Evolutionary conservation across 2,329 filamentous ascomycete genomes (phyloP), one percentile per base, ranked within the genome.

Genomic region (Paracoccidioides brasiliensis): DNA sequence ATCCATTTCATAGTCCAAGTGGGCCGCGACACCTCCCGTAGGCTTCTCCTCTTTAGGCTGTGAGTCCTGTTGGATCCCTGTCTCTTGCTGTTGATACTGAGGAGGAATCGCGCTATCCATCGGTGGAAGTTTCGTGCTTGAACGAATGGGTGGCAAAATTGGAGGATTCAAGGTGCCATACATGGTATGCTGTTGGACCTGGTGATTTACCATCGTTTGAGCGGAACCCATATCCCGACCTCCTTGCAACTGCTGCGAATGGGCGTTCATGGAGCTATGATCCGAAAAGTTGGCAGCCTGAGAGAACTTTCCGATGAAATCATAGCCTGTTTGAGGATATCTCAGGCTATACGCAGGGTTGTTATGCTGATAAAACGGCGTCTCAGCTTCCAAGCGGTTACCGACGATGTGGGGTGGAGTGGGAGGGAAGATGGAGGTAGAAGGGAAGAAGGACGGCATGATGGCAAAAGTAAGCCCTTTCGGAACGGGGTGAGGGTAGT

Each of bases 1-100:
- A 69, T 95, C 89, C 82, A 95, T 91, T 73, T 95, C 90, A 71
- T 96, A 96, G 77, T 95, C 90, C 72, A 96, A 82, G 74, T 94
- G 87, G 66, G 89, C 89, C 64, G 90, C 93, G 42, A 96, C 90
- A 64, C 90, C 90, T 69, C 90, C 90, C 55, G 80, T 80, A n/a
- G 80, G 74, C 69, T 83, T 84, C 63, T 84, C 81, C 63, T 84
- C 81, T 69, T 83, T 84, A 32, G 66, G 69, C 45, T 64, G 66
- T 52, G 56, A 46, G 30, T 58, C 56, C 45, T 56, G 52, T 6
- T 60, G 57, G 38, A 66, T 63, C 55, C 69, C 67, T 52, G 66
- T 61, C 44, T 74, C 71, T 53, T 70, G 68, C 50, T 69, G 70
- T 51, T 69, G 70, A 60, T 74, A 73, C 55, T 73, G 72, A 32